Evolutionary conservation across 2,329 filamentous ascomycete species (phyloP).

Genomic region (Colletotrichum paranaense): DNA sequence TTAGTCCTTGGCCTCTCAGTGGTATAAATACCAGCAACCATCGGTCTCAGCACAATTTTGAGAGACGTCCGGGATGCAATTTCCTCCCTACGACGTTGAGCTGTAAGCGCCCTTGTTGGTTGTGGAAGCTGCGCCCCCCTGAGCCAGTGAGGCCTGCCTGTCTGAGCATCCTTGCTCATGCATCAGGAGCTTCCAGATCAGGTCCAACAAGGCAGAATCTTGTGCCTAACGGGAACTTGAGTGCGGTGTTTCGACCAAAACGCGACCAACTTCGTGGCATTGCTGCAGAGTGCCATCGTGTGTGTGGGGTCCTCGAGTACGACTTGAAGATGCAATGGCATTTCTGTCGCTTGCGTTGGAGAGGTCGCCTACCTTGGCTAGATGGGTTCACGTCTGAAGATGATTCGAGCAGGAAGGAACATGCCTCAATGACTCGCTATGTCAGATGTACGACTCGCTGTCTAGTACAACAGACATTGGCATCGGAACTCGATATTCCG

Average conservation of each 20-base stretch:
- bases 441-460: too few relatives aligned
- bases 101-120: not conserved
- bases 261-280: not conserved
- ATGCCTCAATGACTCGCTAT: too few relatives aligned
- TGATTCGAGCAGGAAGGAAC: too few relatives aligned
- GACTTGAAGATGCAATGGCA: not conserved
- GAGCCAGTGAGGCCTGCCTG: not conserved
- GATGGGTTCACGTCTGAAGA: too few relatives aligned
- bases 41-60: too few relatives aligned
- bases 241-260: not conserved
- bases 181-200: not conserved
- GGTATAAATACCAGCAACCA: not conserved
- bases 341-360: not conserved
- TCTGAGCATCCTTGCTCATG: not conserved
- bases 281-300: not conserved
- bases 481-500: too few relatives aligned
- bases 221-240: not conserved
- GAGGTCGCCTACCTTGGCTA: not conserved
- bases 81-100: not conserved
- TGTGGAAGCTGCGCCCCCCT: not conserved
- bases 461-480: too few relatives aligned
- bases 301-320: not conserved
- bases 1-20: not conserved
- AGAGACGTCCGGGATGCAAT: too few relatives aligned
- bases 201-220: not conserved